Evolutionary conservation across 139 green algal genomes (phyloP).

Genomic region (Nannochloris sp.): DNA sequence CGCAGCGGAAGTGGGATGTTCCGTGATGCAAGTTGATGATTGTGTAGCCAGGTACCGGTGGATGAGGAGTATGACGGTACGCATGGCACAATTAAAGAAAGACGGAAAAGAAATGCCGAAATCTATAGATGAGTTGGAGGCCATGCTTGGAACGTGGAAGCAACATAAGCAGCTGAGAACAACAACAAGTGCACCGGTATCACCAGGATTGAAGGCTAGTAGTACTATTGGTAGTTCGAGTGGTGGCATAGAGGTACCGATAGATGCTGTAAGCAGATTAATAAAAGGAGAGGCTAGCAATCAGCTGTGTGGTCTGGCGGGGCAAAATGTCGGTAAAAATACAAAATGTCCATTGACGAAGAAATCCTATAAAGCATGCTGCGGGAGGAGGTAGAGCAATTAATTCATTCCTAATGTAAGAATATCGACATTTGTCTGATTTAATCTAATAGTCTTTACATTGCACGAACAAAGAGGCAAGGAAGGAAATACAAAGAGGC

Average conservation of each 20-base stretch:
- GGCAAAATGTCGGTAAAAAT: slow-evolving; percentile 3
- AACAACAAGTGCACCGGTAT: not conserved
- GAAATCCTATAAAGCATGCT: slow-evolving; percentile 26
- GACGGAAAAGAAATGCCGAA: slow-evolving; percentile 12
- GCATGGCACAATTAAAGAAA: slow-evolving; percentile 1
- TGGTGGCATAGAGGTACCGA: not conserved
- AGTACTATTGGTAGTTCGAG: not conserved
- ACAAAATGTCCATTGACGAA: slow-evolving; percentile 20
- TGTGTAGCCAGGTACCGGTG: slow-evolving; percentile 26
- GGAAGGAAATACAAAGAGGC: no score
- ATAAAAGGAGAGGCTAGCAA: not conserved
- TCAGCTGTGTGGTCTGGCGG: slow-evolving; percentile 18
- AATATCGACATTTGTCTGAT: no score
- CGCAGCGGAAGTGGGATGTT: slow-evolving; percentile 4
- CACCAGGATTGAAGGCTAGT: not conserved
- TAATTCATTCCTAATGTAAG: not conserved
- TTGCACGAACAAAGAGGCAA: no score
- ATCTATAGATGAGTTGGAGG: slow-evolving; percentile 13
- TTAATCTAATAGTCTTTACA: no score
- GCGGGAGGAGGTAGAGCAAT: slow-evolving; percentile 14
- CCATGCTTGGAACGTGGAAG: slow-evolving; percentile 17
- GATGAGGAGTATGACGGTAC: slow-evolving; percentile 19
- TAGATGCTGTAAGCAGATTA: slow-evolving; percentile 2
- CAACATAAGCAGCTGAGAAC: not conserved
- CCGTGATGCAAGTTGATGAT: slow-evolving; percentile 14